Percentiles rank a stretch among this genome's conserved stretches.
These are phyloP conservation scores for Smittium mucronatum DNA, from an alignment of 371 early-diverging fungal species.

Conservation along the genomic window DNA sequence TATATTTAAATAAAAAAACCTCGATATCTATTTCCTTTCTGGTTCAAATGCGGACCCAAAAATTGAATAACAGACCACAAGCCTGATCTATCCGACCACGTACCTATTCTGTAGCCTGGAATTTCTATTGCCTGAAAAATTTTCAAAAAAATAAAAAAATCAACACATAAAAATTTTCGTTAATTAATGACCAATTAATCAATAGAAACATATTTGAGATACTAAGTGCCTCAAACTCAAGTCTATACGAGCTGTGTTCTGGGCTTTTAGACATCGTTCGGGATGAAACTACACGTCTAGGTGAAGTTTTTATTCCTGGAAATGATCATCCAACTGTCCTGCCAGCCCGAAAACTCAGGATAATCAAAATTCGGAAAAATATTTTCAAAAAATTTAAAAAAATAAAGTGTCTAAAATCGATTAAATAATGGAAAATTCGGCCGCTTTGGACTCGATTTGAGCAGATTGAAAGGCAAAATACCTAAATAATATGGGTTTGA, in stretches of 20 bases:
- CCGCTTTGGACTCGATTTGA: too few relatives aligned
- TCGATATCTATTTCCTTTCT: too few relatives aligned
- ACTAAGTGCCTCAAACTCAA: background rate
- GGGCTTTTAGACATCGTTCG: background rate
- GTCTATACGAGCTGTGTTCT: background rate
- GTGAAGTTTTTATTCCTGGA: background rate
- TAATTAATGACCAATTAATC: background rate
- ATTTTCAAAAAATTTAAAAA: too few relatives aligned
- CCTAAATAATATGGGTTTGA: too few relatives aligned
- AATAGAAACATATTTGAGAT: background rate
- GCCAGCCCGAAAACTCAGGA: background rate
- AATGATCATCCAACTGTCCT: background rate
- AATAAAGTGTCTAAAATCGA: too few relatives aligned
- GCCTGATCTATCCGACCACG: conserved; percentile 2
- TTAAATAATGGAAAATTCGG: too few relatives aligned
- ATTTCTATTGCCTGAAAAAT: background rate
- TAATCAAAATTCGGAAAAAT: too few relatives aligned
- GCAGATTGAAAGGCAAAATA: too few relatives aligned
- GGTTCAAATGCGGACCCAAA: background rate
- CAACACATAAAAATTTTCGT: background rate
- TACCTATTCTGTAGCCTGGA: background rate
- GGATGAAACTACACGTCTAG: background rate
- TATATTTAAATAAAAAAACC: too few relatives aligned
- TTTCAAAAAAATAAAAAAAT: background rate
- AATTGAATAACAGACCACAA: background rate